Conservation (phyloP, 2,329 filamentous ascomycete species). For the Eurotiales sp. region DNA sequence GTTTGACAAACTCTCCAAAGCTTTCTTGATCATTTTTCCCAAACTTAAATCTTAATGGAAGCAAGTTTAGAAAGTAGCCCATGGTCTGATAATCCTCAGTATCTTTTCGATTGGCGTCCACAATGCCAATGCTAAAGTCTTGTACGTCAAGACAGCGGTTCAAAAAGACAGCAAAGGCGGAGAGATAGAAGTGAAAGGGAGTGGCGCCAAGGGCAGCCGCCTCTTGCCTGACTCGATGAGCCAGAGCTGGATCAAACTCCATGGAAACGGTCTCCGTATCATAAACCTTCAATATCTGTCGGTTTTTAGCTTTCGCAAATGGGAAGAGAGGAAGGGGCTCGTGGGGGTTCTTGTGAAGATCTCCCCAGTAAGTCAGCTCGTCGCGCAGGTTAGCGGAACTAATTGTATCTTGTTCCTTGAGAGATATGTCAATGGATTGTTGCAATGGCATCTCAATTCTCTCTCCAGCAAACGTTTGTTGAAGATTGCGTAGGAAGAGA, state of each 20-base stretch:
- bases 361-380: too few relatives aligned
- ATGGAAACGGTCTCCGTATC: too few relatives aligned
- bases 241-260: too few relatives aligned
- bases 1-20: slow-evolving; percentile 31
- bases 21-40: slow-evolving; percentile 25
- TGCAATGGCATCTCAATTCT: too few relatives aligned
- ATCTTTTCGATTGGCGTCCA: slow-evolving; percentile 43
- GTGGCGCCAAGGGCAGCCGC: slow-evolving; percentile 38
- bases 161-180: slow-evolving; percentile 39
- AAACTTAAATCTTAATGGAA: slow-evolving; percentile 45
- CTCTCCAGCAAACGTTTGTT: slow-evolving; percentile 9
- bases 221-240: too few relatives aligned
- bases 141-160: slow-evolving; percentile 31
- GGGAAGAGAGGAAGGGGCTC: too few relatives aligned
- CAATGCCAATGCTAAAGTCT: slow-evolving; percentile 47
- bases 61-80: slow-evolving; percentile 49
- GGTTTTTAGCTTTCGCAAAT: too few relatives aligned
- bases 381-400: too few relatives aligned
- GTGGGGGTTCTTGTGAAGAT: too few relatives aligned
- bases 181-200: slow-evolving; percentile 50
- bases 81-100: slow-evolving; percentile 32
- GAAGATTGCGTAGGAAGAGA: slow-evolving; percentile 26
- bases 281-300: too few relatives aligned
- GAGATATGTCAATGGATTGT: too few relatives aligned
- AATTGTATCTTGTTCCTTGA: too few relatives aligned